phyloP scores from a whole-genome alignment of 495 filamentous ascomycete genomes.

The Rhypophila decipiens region DNA sequence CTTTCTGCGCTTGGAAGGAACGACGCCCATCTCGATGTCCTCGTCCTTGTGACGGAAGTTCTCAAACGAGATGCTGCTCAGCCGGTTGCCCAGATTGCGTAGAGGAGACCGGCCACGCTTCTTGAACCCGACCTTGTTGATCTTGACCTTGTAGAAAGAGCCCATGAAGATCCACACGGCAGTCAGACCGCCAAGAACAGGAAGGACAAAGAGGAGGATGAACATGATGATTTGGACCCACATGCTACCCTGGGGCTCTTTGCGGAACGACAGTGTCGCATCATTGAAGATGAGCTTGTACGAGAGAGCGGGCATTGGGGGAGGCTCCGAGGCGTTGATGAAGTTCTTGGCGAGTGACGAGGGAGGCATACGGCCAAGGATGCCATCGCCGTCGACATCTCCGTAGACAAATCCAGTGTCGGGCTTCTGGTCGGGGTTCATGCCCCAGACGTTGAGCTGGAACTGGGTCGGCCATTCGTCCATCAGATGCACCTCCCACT shows the following conservation, averaged over 20 bases:
- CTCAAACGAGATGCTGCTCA: constrained; percentile 19
- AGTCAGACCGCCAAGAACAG: constrained; percentile 46
- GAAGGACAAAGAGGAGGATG: constrained; percentile 39
- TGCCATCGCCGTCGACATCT: constrained; percentile 52
- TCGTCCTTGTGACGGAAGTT: constrained; percentile 47
- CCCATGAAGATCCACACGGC: constrained; percentile 57
- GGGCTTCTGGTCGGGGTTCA: constrained; percentile 50
- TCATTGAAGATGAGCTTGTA: constrained; percentile 59
- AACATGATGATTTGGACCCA: constrained; percentile 52
- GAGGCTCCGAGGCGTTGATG: constrained; percentile 53
- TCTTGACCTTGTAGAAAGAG: constrained; percentile 53
- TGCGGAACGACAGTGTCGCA: constrained; percentile 35
- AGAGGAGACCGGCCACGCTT: constrained; percentile 23
- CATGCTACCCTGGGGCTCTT: constrained; percentile 49
- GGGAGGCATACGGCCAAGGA: constrained; percentile 57
- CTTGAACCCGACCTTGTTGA: constrained; percentile 53
- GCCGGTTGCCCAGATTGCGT: constrained; percentile 13
- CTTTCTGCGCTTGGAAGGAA: constrained; percentile 44
- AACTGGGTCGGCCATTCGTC: constrained; percentile 55
- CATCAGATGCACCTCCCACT: constrained; percentile 57
- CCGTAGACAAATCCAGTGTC: constrained; percentile 54
- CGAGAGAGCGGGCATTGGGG: constrained; percentile 46
- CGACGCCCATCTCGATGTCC: constrained; percentile 25
- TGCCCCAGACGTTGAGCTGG: constrained; percentile 55
- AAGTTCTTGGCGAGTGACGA: constrained; percentile 44